Conservation (phyloP, 495 filamentous ascomycete species). For the Astrothelium subdiscretum region DNA sequence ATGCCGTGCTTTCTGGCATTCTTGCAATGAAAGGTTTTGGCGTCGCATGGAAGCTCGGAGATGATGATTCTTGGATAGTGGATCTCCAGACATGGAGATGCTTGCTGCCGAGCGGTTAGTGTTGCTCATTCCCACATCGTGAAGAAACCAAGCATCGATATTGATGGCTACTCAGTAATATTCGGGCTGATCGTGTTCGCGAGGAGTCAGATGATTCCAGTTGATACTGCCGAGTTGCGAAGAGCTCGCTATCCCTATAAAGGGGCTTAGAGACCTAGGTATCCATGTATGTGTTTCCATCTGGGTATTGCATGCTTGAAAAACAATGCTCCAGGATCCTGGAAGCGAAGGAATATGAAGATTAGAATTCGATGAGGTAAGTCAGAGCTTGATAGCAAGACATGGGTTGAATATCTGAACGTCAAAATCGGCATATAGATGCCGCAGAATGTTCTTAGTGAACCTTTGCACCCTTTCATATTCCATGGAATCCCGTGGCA, state of each 20-base stretch:
- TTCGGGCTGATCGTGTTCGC: constrained; percentile 38
- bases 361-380: too few relatives aligned
- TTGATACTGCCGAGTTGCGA: constrained; percentile 45
- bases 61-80: constrained; percentile 11
- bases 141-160: constrained; percentile 9
- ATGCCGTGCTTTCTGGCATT: constrained; percentile 31
- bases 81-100: not conserved
- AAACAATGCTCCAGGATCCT: too few relatives aligned
- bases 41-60: constrained; percentile 4
- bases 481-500: too few relatives aligned
- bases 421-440: too few relatives aligned
- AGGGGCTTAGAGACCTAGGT: constrained; percentile 36
- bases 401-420: too few relatives aligned
- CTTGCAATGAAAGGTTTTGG: constrained; percentile 17
- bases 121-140: constrained; percentile 1
- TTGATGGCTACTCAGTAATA: constrained; percentile 19
- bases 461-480: not conserved
- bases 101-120: constrained; percentile 20
- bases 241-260: constrained; percentile 47
- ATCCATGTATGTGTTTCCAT: not conserved
- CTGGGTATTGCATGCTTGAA: not conserved
- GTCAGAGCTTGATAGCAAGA: too few relatives aligned
- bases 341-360: too few relatives aligned
- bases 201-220: constrained; percentile 41
- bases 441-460: too few relatives aligned